Evolutionary conservation across 331 rosid genomes (phyloP).

Genomic region (Spiraea crenata): DNA sequence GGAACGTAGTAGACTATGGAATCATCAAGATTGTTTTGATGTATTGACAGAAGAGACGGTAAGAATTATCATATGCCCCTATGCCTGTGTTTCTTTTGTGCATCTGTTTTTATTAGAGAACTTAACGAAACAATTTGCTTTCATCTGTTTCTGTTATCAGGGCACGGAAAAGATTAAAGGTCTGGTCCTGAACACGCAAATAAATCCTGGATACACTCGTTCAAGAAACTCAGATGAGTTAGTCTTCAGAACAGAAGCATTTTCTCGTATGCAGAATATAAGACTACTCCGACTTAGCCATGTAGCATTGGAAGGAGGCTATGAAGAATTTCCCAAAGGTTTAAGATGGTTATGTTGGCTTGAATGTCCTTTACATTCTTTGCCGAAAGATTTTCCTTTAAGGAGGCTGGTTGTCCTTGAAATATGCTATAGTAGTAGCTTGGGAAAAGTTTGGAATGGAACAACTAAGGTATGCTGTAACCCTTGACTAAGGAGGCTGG

Average conservation of each 20-base stretch:
- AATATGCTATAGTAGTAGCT: neutral
- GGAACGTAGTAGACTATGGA: neutral
- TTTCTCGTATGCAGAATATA: neutral
- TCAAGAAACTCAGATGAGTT: neutral
- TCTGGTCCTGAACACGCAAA: neutral
- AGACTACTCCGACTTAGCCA: neutral
- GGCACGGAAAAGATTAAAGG: constrained; percentile 9
- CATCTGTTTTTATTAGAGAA: too few relatives aligned
- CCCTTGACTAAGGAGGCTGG: too few relatives aligned
- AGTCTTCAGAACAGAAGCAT: neutral
- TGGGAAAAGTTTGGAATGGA: constrained; percentile 12
- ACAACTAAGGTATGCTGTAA: neutral
- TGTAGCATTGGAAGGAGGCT: neutral
- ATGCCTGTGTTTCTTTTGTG: too few relatives aligned
- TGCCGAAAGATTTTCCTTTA: constrained; percentile 1
- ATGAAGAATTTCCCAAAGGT: neutral
- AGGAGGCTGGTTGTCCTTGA: constrained; percentile 18
- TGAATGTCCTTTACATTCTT: neutral
- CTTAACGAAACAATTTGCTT: too few relatives aligned
- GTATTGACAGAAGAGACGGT: neutral
- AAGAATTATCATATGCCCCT: neutral
- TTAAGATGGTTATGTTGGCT: neutral
- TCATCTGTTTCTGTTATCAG: neutral
- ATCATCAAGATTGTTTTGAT: neutral
- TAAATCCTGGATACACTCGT: neutral